A percentile compares a stretch with the other conserved stretches of the same genome.
These are phyloP conservation scores for Cordyceps javanica DNA, from an alignment of 2,329 filamentous ascomycete genomes.

Conservation along the genomic window DNA sequence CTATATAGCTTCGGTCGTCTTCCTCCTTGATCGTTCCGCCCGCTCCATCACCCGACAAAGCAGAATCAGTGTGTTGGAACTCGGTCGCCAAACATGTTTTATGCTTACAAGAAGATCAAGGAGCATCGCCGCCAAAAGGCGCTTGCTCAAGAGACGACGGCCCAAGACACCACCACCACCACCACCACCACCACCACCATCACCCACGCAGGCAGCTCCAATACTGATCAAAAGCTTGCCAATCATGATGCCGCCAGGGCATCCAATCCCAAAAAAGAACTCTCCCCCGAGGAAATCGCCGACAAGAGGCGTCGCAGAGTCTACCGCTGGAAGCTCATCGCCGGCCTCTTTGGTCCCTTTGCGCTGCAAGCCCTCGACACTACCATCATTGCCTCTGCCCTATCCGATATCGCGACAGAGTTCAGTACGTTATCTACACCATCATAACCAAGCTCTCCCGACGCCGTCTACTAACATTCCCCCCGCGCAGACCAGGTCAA, in stretches of 20 bases:
- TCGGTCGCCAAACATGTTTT: slow-evolving; percentile 2
- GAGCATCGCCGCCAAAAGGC: slow-evolving; percentile 10
- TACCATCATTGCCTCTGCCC: slow-evolving; percentile 38
- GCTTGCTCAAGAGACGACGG: not conserved
- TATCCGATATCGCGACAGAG: slow-evolving; percentile 5
- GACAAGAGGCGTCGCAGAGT: slow-evolving; percentile 7
- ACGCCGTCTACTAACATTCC: slow-evolving; percentile 36
- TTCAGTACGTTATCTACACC: not conserved
- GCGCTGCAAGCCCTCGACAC: slow-evolving; percentile 54
- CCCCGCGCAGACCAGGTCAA: slow-evolving; percentile 49
- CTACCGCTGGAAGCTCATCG: slow-evolving; percentile 49
- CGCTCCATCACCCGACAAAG: too few species aligned
- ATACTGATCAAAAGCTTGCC: not conserved
- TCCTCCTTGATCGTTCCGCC: not conserved
- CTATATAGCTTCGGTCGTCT: not conserved
- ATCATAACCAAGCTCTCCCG: not conserved
- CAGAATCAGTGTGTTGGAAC: too few species aligned
- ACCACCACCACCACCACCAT: not conserved
- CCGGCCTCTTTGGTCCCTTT: slow-evolving; percentile 51
- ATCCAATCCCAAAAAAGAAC: not conserved
- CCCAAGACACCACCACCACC: not conserved
- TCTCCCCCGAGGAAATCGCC: slow-evolving; percentile 7
- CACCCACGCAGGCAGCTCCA: not conserved
- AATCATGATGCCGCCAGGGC: not conserved
- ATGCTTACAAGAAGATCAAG: slow-evolving; percentile 9